phyloP scores from a whole-genome alignment of 192 early-diverging fungal species.

The Dissophora ornata region DNA sequence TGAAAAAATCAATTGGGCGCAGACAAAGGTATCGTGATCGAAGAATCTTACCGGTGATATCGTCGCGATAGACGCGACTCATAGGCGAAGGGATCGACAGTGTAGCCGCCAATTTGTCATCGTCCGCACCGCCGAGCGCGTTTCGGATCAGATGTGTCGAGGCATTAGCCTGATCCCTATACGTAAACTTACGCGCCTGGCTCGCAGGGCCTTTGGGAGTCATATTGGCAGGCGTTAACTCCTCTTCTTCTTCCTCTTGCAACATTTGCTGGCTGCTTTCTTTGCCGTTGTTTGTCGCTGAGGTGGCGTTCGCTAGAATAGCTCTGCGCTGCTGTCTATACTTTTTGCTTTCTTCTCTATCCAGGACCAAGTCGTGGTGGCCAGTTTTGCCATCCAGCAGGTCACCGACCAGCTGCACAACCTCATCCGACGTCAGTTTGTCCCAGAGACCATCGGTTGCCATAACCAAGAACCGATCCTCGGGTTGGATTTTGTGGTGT shows the following conservation, averaged over 20 bases:
- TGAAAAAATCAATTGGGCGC: no score
- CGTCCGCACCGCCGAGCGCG: constrained; percentile 71
- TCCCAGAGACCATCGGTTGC: constrained; percentile 90
- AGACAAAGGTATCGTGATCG: no score
- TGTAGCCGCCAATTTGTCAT: constrained; percentile 68
- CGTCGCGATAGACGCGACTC: constrained; percentile 80
- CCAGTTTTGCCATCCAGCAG: constrained; percentile 55
- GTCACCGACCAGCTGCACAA: constrained; percentile 56
- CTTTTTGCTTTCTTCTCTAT: constrained; percentile 21
- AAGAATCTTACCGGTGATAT: constrained; percentile 77
- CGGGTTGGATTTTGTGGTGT: constrained; percentile 65
- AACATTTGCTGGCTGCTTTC: neutral
- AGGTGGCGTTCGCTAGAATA: neutral
- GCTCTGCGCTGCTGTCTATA: constrained; percentile 7
- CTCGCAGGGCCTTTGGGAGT: constrained; percentile 17
- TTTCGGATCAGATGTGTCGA: constrained; percentile 79
- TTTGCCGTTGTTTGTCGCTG: neutral
- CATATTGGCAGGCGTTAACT: constrained; percentile 24
- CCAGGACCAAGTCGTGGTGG: constrained; percentile 30
- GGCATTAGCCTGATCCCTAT: constrained; percentile 67
- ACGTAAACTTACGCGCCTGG: constrained; percentile 37
- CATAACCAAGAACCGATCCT: constrained; percentile 80
- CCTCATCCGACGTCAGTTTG: constrained; percentile 74
- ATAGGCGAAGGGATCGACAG: constrained; percentile 73
- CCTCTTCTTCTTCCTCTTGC: constrained; percentile 29